Evolutionary conservation across 768 basidiomycete species (phyloP).

Genomic region (Boletus reticulatus): DNA sequence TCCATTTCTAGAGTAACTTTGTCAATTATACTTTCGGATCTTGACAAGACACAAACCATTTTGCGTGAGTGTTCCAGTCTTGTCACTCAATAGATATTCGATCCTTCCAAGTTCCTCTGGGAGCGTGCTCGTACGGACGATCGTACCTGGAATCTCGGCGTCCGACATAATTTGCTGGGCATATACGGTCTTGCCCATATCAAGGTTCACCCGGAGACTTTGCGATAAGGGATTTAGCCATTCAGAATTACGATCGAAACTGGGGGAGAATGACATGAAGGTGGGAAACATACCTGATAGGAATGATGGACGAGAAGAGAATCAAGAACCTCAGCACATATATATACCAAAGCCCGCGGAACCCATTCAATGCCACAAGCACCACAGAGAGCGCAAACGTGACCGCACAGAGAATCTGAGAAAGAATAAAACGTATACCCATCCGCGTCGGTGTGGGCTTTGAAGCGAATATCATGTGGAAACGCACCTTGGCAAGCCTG

Average conservation of each 20-base stretch:
- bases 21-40: not conserved
- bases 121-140: slow-evolving; percentile 95
- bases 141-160: slow-evolving; percentile 88
- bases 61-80: slow-evolving; percentile 96
- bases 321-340: slow-evolving; percentile 97
- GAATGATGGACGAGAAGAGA: slow-evolving; percentile 97
- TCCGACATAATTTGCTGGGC: slow-evolving; percentile 95
- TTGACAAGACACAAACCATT: slow-evolving; percentile 61
- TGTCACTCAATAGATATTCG: slow-evolving; percentile 94
- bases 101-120: slow-evolving; percentile 96
- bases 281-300: slow-evolving; percentile 76
- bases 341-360: slow-evolving; percentile 93
- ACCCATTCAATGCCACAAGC: slow-evolving; percentile 94
- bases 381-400: slow-evolving; percentile 90
- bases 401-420: slow-evolving; percentile 87
- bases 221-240: not conserved
- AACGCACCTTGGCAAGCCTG: slow-evolving; percentile 81
- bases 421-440: not conserved
- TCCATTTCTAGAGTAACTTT: slow-evolving; percentile 78
- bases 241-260: no score
- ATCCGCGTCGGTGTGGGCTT: not conserved
- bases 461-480: no score
- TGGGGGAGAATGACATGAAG: not conserved
- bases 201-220: slow-evolving; percentile 96
- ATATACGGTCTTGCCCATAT: slow-evolving; percentile 99